Evolutionary conservation across 2,329 filamentous ascomycete genomes (phyloP).

Genomic region (Herpotrichia juniperi): DNA sequence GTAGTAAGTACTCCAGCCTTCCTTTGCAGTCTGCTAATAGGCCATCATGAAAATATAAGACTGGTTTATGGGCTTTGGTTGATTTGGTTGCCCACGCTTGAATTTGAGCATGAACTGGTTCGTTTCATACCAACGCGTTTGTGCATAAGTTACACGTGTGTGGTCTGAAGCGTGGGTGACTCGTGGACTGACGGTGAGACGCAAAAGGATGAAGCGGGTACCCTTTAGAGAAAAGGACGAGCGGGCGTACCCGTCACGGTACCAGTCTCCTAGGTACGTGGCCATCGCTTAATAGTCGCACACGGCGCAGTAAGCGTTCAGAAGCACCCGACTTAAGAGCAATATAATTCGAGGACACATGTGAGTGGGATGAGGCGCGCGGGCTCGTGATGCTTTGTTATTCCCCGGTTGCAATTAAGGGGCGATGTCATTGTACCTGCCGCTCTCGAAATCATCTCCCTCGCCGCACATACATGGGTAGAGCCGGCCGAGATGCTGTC

Average conservation of each 20-base stretch:
- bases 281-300: conserved; percentile 30
- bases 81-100: no score
- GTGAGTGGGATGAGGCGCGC: conserved; percentile 1
- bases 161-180: neutral
- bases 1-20: no score
- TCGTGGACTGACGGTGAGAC: conserved; percentile 9
- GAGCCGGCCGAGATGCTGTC: neutral
- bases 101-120: no score
- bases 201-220: conserved; percentile 4
- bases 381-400: conserved; percentile 3
- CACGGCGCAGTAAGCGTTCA: neutral
- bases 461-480: no score
- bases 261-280: conserved; percentile 24
- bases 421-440: neutral
- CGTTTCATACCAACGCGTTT: no score
- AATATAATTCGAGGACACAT: neutral
- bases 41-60: no score
- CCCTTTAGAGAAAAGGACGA: no score
- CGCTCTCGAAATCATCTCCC: neutral
- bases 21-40: neutral
- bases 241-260: conserved; percentile 8
- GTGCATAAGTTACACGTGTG: neutral
- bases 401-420: neutral
- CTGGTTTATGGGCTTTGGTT: no score
- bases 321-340: neutral